Conservation (phyloP, 1,139 yeast genomes). For the Taphrina flavorubra region DNA sequence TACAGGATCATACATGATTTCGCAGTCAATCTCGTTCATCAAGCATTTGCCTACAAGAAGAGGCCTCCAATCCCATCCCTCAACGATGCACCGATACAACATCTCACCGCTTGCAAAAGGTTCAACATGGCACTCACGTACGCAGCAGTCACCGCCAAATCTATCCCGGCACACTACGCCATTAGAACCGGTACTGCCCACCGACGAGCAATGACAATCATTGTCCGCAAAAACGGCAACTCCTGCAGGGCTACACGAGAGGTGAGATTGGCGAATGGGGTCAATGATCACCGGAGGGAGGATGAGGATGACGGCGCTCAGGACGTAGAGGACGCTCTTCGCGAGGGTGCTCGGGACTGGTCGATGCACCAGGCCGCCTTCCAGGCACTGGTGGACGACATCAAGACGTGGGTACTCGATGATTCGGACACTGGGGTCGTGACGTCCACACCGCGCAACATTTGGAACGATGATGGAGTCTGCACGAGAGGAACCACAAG, state of each 20-base stretch:
- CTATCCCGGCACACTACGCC: background rate
- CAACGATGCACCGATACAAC: too few relatives aligned
- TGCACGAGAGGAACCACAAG: background rate
- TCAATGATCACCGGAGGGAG: background rate
- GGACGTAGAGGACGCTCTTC: background rate
- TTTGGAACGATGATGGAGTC: background rate
- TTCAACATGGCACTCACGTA: background rate
- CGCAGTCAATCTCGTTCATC: too few relatives aligned
- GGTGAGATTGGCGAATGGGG: background rate
- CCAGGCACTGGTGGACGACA: background rate
- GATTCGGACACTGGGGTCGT: too few relatives aligned
- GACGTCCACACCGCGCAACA: background rate
- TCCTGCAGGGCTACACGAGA: background rate
- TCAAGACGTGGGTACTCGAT: background rate
- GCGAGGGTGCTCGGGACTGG: conserved; percentile 7
- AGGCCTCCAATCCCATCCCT: too few relatives aligned
- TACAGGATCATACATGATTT: background rate
- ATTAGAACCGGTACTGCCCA: too few relatives aligned
- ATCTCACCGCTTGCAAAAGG: too few relatives aligned
- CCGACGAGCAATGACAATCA: background rate
- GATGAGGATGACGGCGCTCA: background rate
- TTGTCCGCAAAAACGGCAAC: background rate
- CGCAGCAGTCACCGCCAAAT: background rate
- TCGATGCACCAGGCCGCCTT: background rate
- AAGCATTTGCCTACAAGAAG: too few relatives aligned